A percentile compares a stretch with the other conserved stretches of the same genome.
These are phyloP conservation scores for Suhomyces canberraensis DNA, from an alignment of 805 yeast genomes.

Conservation along the genomic window DNA sequence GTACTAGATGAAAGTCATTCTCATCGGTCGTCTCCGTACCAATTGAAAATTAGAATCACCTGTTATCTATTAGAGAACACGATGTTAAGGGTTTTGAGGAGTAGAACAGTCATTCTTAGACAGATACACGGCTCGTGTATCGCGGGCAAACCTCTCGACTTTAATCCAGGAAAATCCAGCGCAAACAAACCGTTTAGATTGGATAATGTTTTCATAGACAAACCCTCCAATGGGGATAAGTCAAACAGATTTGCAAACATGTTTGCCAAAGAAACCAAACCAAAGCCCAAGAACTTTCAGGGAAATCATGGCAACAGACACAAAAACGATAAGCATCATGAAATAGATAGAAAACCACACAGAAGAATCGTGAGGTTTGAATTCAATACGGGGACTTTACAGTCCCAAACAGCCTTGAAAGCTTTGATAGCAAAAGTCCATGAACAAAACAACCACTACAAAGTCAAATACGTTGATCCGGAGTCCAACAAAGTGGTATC, in stretches of 20 bases:
- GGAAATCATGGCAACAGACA: not conserved
- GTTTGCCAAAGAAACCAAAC: constrained; percentile 1
- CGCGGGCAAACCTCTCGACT: constrained; percentile 3
- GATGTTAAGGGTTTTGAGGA: not conserved
- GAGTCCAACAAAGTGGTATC: constrained; percentile 16
- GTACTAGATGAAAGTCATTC: no score
- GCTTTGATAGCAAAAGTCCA: constrained; percentile 17
- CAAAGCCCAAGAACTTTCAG: not conserved
- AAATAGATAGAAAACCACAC: constrained; percentile 2
- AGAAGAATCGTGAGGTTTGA: constrained; percentile 12
- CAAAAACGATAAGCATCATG: not conserved
- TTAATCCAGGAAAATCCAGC: not conserved
- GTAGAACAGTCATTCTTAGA: not conserved
- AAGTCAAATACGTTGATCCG: constrained; percentile 27
- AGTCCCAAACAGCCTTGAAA: constrained; percentile 21
- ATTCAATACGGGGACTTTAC: constrained; percentile 19
- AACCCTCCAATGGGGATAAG: not conserved
- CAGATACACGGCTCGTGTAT: not conserved
- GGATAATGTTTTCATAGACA: constrained; percentile 2
- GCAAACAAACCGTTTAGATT: constrained; percentile 1
- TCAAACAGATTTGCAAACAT: constrained; percentile 6
- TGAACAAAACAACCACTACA: constrained; percentile 13
- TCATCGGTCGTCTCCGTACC: constrained; percentile 1
- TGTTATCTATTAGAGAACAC: not conserved
- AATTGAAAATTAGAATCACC: not conserved